Evolutionary conservation across 805 yeast genomes (phyloP).

Genomic region (Kurtzmaniella fragi): DNA sequence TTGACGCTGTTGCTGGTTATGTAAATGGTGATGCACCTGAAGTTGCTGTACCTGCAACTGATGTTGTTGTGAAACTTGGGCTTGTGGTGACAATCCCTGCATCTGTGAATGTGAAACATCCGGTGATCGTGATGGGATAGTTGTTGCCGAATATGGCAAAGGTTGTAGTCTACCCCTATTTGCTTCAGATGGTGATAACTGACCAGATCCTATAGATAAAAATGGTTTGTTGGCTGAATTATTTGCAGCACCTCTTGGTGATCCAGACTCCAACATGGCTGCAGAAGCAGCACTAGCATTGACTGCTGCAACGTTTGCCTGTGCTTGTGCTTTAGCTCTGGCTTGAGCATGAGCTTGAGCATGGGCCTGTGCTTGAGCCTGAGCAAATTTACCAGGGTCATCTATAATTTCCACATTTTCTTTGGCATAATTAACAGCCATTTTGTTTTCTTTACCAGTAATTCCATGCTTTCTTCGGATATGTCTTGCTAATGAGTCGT

Average conservation of each 20-base stretch:
- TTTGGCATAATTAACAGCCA: constrained; percentile 41
- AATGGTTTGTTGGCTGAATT: too few relatives aligned
- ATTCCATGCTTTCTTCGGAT: constrained; percentile 40
- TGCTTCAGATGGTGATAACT: too few relatives aligned
- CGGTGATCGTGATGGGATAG: too few relatives aligned
- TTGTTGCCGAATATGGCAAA: too few relatives aligned
- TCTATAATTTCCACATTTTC: constrained; percentile 36
- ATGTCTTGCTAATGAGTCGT: constrained; percentile 41
- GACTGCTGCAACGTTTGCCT: neutral
- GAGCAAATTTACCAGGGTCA: constrained; percentile 16
- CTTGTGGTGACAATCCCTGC: neutral
- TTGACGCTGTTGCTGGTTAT: constrained; percentile 4
- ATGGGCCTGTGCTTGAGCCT: constrained; percentile 4
- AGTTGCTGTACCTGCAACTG: constrained; percentile 4
- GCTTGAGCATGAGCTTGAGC: neutral
- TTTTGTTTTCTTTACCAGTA: constrained; percentile 39
- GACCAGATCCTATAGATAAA: too few relatives aligned
- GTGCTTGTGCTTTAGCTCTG: neutral
- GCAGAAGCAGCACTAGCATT: neutral
- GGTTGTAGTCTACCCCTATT: too few relatives aligned
- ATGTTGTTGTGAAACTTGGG: constrained; percentile 1
- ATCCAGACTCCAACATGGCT: neutral
- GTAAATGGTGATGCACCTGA: constrained; percentile 7
- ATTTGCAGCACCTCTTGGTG: too few relatives aligned
- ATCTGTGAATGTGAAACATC: neutral